Evolutionary conservation across 2,329 filamentous ascomycete genomes (phyloP), one percentile per base, ranked within the genome.

Genomic region (Aspergillus clavatus): DNA sequence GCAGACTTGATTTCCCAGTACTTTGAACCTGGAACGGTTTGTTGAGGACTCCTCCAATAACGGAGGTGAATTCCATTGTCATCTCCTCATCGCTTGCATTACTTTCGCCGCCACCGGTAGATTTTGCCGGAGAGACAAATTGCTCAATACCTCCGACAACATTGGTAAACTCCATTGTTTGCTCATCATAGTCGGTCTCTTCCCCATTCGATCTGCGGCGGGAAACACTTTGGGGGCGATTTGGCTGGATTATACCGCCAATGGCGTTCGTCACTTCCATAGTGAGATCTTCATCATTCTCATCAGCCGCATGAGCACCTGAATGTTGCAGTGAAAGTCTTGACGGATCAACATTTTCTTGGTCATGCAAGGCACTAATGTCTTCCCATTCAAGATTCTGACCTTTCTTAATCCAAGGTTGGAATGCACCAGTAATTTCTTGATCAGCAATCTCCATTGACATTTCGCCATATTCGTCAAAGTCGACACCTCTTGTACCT

Each of bases 201-300:
- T 68, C 56, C 47, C 62, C 50, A 28, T 60, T 54, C 12, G 70
- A 67, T 29, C 68, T 62, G 71, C 77, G 63, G 69, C 68, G 61
- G 68, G 66, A 42, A 22, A 53, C 46, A 59, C 67, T 60, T 62
- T 66, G 49, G 42, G 63, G 51, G 50, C 46, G 62, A 47, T 51
- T 53, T 7, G 59, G 41, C 14, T 66, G 57, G 16, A 95, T 67
- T 43, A 97, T 96, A 3, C 84, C 80, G 7, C 91, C 91, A 42
- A 95, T 75, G 7, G 82, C 87, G 43, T 81, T 82, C 2, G 91
- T 96, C 6, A 96, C 87, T 57, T 97, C 91, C 91, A 97, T 96
- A 18, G 88, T 93, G 76, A 94, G 83, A 29, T 90, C 87, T 52
- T 81, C 79, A 16, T 79, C 77, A 4, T 70, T 62, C 19, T 74